phyloP scores from a whole-genome alignment of 106 monocot species.

The Dactylorhiza incarnata region DNA sequence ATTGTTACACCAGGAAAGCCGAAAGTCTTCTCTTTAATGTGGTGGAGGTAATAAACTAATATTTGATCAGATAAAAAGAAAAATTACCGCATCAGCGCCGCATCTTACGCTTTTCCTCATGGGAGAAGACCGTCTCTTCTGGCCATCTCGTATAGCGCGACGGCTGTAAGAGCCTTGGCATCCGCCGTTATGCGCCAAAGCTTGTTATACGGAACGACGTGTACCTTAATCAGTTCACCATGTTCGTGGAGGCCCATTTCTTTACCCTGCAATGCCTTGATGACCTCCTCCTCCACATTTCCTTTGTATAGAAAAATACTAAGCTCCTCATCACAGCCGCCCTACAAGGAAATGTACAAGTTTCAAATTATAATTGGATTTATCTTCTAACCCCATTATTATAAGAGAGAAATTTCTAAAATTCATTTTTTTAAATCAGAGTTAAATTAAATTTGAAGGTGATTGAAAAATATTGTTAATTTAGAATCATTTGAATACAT shows the following conservation, averaged over 20 bases:
- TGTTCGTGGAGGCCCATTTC: conserved; percentile 80
- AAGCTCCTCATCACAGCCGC: conserved; percentile 94
- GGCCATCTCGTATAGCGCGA: conserved; percentile 91
- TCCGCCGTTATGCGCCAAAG: conserved; percentile 88
- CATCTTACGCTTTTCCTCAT: background rate
- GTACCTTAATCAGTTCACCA: conserved; percentile 91
- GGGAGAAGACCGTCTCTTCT: conserved; percentile 68
- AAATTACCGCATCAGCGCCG: too few relatives aligned
- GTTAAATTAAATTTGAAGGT: too few relatives aligned
- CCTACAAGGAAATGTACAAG: conserved; percentile 23
- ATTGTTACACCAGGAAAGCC: too few relatives aligned
- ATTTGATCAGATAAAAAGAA: too few relatives aligned
- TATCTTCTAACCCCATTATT: too few relatives aligned
- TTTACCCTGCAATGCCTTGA: conserved; percentile 61
- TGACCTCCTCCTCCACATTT: conserved; percentile 42
- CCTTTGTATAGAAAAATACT: conserved; percentile 71
- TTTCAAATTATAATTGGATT: too few relatives aligned
- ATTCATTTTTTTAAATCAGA: too few relatives aligned
- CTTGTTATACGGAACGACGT: conserved; percentile 62
- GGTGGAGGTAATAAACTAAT: too few relatives aligned
- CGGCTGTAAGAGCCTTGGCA: conserved; percentile 72
- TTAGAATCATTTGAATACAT: too few relatives aligned
- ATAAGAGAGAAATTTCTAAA: too few relatives aligned
- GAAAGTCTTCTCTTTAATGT: too few relatives aligned
- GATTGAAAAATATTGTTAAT: too few relatives aligned